These are phyloP conservation scores for Pestalotiopsis sp. DNA, from an alignment of 2,329 filamentous ascomycete genomes.

Conservation along the genomic window DNA sequence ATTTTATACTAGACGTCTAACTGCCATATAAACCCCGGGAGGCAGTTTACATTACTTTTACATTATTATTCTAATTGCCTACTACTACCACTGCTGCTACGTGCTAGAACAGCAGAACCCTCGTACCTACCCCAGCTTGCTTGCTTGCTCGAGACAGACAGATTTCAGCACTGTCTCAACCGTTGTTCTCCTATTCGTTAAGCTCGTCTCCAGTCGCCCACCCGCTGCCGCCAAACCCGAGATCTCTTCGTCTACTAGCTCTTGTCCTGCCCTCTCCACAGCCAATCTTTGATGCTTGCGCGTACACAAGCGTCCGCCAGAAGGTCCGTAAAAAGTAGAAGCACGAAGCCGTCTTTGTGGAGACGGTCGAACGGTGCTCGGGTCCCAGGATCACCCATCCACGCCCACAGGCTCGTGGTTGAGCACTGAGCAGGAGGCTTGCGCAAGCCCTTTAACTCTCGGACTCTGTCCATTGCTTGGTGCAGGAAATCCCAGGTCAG, in stretches of 20 bases:
- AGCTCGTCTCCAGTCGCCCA: slow-evolving; percentile 8
- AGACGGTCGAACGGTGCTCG: slow-evolving; percentile 4
- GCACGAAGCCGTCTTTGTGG: slow-evolving; percentile 6
- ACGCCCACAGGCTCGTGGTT: slow-evolving; percentile 1
- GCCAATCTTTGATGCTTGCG: slow-evolving; percentile 7
- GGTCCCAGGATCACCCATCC: slow-evolving; percentile 5
- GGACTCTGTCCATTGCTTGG: neutral
- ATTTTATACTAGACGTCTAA: neutral
- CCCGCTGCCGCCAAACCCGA: slow-evolving; percentile 8
- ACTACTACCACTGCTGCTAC: too few relatives aligned
- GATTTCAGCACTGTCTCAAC: neutral
- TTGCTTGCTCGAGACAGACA: neutral
- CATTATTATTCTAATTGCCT: too few relatives aligned
- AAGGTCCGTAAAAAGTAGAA: slow-evolving; percentile 2
- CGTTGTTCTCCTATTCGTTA: slow-evolving; percentile 3
- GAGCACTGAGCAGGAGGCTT: slow-evolving; percentile 1
- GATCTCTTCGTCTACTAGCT: slow-evolving; percentile 2
- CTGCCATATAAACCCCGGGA: neutral
- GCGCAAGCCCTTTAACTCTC: slow-evolving; percentile 7
- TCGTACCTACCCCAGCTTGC: too few relatives aligned
- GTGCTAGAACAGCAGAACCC: too few relatives aligned
- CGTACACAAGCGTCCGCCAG: slow-evolving; percentile 2
- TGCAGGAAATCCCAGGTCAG: neutral
- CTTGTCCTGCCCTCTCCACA: neutral
- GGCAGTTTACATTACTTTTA: too few relatives aligned